These are phyloP conservation scores for Tephrocybe sp. DNA, from an alignment of 768 basidiomycete species.

Conservation along the genomic window DNA sequence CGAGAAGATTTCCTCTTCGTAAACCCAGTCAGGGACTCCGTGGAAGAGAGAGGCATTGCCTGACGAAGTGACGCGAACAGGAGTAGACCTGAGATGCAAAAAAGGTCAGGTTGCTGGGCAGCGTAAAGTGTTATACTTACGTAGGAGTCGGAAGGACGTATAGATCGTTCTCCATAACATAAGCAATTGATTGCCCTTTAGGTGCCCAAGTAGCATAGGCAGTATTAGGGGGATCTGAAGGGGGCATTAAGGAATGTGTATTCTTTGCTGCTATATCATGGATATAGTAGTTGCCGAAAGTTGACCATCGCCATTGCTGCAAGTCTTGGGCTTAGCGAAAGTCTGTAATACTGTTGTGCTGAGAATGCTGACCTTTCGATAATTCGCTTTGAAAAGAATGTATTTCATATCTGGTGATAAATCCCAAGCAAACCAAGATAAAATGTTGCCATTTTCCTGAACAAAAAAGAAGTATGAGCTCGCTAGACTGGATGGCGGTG, in stretches of 20 bases:
- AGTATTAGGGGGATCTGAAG: conserved; percentile 66
- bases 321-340: no score
- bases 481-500: background rate
- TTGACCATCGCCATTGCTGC: conserved; percentile 94
- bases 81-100: conserved; percentile 30
- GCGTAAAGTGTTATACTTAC: conserved; percentile 35
- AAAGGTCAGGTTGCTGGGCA: conserved; percentile 3
- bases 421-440: conserved; percentile 64
- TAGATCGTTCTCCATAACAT: conserved; percentile 84
- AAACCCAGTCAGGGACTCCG: conserved; percentile 97
- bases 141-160: conserved; percentile 71
- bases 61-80: conserved; percentile 76
- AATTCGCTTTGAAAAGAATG: conserved; percentile 76
- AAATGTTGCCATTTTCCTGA: conserved; percentile 52
- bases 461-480: conserved; percentile 6
- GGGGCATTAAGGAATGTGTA: conserved; percentile 71
- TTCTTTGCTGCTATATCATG: conserved; percentile 67
- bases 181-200: conserved; percentile 80
- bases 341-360: no score
- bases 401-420: conserved; percentile 91
- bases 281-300: conserved; percentile 91
- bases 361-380: conserved; percentile 54
- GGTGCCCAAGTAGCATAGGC: conserved; percentile 89
- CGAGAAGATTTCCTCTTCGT: conserved; percentile 88
- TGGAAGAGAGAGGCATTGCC: conserved; percentile 88